Evolutionary conservation across 768 basidiomycete genomes (phyloP), one percentile per base, ranked within the genome.

Genomic region (Floccularia luteovirens): DNA sequence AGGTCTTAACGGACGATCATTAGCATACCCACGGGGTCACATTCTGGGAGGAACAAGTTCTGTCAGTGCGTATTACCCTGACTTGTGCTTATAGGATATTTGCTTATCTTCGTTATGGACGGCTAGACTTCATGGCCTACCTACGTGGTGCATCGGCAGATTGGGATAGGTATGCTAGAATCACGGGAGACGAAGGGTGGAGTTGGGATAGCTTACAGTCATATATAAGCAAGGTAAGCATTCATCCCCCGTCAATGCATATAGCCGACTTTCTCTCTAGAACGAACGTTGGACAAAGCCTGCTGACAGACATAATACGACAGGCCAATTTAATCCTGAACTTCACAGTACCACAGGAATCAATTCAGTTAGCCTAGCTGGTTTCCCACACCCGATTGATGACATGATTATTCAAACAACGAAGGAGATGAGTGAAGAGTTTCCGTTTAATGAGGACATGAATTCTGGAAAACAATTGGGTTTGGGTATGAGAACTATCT

Each of bases 381-480:
- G 54, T 3, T 55, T 50, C 39, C 45, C 51, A 17, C 48, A 46
- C n/a, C 34, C 44, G 1, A 46, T 62, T 24, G 64, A 64, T 38
- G 25, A 43, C 5, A 53, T 44, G 5, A 51, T 66, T 31, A 45
- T 63, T 22, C 41, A 44, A 4, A 58, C 60, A 1, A 59, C 60
- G 4, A 10, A 48, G 13, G 43, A 60, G 36, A 39, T 58, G 4
- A 27, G 48, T 0, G 34, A 25, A 2, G 47, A 51, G 24, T 71
- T 64, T 46, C 54, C 60, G 0, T 69, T 56, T 50, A 63, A 61
- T 36, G 7, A 48, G 5, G 63, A 67, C 43, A 47, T 59, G 39
- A 62, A 69, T 22, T 56, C 55, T 1, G 65, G 69, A 4, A 19
- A 8, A 11, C 36, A 37, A 11, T 22, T 37, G 11, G 36, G 36